These are phyloP conservation scores for Talaromyces sp. DNA, from an alignment of 2,329 filamentous ascomycete species.

Conservation along the genomic window DNA sequence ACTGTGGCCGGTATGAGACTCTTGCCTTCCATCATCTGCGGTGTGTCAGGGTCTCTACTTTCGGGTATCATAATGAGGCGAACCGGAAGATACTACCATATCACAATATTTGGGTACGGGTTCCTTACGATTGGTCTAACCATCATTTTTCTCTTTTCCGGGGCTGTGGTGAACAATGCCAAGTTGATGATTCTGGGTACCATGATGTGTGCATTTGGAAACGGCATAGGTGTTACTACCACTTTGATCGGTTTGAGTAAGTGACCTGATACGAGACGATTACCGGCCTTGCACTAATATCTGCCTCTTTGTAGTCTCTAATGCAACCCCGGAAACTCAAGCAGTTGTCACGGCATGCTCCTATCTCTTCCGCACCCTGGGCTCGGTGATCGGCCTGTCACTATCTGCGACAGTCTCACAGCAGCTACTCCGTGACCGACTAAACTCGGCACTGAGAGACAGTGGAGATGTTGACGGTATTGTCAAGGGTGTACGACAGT, in stretches of 20 bases:
- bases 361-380: slow-evolving; percentile 74
- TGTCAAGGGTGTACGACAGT: slow-evolving; percentile 64
- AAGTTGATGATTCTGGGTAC: slow-evolving; percentile 54
- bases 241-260: slow-evolving; percentile 62
- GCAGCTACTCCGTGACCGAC: slow-evolving; percentile 39
- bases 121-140: slow-evolving; percentile 52
- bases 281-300: neutral
- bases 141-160: slow-evolving; percentile 54
- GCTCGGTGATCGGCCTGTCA: slow-evolving; percentile 62
- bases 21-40: slow-evolving; percentile 59
- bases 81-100: slow-evolving; percentile 66
- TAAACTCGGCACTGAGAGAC: slow-evolving; percentile 51
- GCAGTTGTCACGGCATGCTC: slow-evolving; percentile 73
- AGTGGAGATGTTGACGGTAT: slow-evolving; percentile 60
- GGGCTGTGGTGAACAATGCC: slow-evolving; percentile 46
- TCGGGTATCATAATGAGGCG: slow-evolving; percentile 63
- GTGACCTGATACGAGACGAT: slow-evolving; percentile 13
- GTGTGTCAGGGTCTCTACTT: slow-evolving; percentile 60
- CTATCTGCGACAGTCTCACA: slow-evolving; percentile 68
- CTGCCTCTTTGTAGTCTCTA: slow-evolving; percentile 48
- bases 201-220: slow-evolving; percentile 49
- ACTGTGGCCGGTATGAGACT: slow-evolving; percentile 61
- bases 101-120: slow-evolving; percentile 57
- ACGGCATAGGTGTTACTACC: slow-evolving; percentile 62
- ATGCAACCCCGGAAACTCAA: slow-evolving; percentile 61